Percentiles rank a stretch among this genome's conserved stretches.
Conservation (phyloP, 1,284 basidiomycete genomes). For the Tilletia walkeri region DNA sequence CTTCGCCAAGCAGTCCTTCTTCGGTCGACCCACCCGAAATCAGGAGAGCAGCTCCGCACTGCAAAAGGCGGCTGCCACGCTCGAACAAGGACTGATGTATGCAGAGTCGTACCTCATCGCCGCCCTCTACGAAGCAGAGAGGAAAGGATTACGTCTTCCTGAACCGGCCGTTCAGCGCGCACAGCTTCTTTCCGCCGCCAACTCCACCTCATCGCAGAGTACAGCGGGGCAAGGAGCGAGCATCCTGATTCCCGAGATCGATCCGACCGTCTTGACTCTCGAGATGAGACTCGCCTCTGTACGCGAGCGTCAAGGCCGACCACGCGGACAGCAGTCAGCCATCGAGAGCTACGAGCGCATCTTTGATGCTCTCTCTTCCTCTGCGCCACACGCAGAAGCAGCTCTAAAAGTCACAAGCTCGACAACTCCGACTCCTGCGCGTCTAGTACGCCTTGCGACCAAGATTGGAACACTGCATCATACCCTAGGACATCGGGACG, state of each 20-base stretch:
- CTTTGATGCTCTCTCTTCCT: conserved; percentile 27
- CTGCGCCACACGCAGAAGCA: conserved; percentile 2
- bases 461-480: conserved; percentile 41
- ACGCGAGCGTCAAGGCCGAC: conserved; percentile 27
- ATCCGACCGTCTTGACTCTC: conserved; percentile 27
- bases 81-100: conserved; percentile 38
- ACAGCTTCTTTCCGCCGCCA: conserved; percentile 5
- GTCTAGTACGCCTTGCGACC: conserved; percentile 37
- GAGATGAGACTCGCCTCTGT: conserved; percentile 31
- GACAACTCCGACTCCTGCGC: conserved; percentile 20
- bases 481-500: conserved; percentile 24
- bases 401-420: conserved; percentile 14
- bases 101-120: conserved; percentile 41
- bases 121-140: conserved; percentile 34
- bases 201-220: not conserved
- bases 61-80: conserved; percentile 12
- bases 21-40: conserved; percentile 24
- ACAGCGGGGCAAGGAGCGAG: conserved; percentile 5
- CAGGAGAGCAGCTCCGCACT: conserved; percentile 18
- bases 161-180: conserved; percentile 31
- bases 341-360: conserved; percentile 29
- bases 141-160: conserved; percentile 37
- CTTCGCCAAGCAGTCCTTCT: conserved; percentile 22
- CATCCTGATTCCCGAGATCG: conserved; percentile 16
- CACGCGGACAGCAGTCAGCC: conserved; percentile 20